Conservation (phyloP, 2,329 filamentous ascomycete species). For the Monilinia aucupariae region DNA sequence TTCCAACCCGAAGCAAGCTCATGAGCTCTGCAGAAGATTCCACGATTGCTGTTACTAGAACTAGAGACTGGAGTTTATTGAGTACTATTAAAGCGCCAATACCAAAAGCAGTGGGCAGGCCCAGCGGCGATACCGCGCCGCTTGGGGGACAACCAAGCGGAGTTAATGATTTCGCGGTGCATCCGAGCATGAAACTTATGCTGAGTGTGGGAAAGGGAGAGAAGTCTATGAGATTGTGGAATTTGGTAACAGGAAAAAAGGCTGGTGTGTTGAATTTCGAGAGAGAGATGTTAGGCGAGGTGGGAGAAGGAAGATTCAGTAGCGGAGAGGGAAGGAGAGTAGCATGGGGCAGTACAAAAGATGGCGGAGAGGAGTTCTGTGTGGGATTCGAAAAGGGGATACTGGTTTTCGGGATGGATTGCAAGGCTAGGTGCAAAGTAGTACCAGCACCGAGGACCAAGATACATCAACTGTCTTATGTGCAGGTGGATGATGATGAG, state of each 20-base stretch:
- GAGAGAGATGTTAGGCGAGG: constrained; percentile 63
- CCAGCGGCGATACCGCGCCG: constrained; percentile 83
- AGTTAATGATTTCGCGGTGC: constrained; percentile 90
- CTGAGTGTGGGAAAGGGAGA: constrained; percentile 87
- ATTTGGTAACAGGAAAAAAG: constrained; percentile 92
- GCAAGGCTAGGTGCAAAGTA: constrained; percentile 69
- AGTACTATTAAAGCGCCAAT: constrained; percentile 85
- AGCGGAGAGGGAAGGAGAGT: constrained; percentile 80
- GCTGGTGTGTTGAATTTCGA: constrained; percentile 86
- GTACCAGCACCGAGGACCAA: constrained; percentile 65
- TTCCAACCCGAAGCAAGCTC: constrained; percentile 81
- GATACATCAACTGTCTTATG: constrained; percentile 74
- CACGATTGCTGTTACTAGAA: constrained; percentile 79
- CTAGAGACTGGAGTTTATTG: constrained; percentile 82
- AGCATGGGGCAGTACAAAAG: constrained; percentile 67
- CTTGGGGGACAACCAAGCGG: constrained; percentile 77
- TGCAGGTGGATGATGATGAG: constrained; percentile 47
- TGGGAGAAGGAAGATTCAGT: constrained; percentile 70
- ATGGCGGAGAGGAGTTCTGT: constrained; percentile 71
- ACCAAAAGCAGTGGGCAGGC: constrained; percentile 71
- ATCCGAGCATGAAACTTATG: constrained; percentile 96
- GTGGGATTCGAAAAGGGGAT: constrained; percentile 84
- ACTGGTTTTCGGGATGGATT: constrained; percentile 84
- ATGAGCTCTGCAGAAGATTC: constrained; percentile 87
- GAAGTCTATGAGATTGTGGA: constrained; percentile 90